phyloP scores from a whole-genome alignment of 148 eudicot species.

The Arbutus unedo region DNA sequence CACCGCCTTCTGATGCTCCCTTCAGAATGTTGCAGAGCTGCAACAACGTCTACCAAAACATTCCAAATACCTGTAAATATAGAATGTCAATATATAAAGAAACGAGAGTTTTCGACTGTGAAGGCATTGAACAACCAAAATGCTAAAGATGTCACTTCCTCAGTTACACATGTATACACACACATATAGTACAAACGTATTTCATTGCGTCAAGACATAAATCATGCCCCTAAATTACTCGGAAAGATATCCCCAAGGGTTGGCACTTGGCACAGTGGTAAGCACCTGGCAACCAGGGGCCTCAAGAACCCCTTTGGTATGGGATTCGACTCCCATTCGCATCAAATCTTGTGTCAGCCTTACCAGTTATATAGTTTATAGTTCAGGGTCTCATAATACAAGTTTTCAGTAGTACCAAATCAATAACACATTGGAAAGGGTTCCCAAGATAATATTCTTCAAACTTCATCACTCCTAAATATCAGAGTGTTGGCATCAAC shows the following conservation, averaged over 20 bases:
- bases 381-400: background rate
- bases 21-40: conserved; percentile 61
- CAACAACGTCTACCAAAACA: conserved; percentile 57
- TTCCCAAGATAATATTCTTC: background rate
- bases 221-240: background rate
- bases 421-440: background rate
- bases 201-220: background rate
- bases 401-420: background rate
- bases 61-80: conserved; percentile 67
- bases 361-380: too few species aligned
- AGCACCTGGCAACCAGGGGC: too few species aligned
- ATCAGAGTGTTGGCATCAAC: background rate
- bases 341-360: too few species aligned
- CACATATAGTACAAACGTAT: too few species aligned
- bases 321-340: too few species aligned
- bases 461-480: conserved; percentile 3
- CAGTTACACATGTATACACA: too few species aligned
- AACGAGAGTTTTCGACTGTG: background rate
- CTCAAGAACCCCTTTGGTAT: too few species aligned
- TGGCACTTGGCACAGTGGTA: too few species aligned
- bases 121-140: too few species aligned
- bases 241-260: too few species aligned
- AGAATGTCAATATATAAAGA: background rate
- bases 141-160: too few species aligned
- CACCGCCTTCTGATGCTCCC: conserved; percentile 67